These are phyloP conservation scores for Carex cristatella DNA, from an alignment of 176 grass and related monocot genomes.

Conservation along the genomic window DNA sequence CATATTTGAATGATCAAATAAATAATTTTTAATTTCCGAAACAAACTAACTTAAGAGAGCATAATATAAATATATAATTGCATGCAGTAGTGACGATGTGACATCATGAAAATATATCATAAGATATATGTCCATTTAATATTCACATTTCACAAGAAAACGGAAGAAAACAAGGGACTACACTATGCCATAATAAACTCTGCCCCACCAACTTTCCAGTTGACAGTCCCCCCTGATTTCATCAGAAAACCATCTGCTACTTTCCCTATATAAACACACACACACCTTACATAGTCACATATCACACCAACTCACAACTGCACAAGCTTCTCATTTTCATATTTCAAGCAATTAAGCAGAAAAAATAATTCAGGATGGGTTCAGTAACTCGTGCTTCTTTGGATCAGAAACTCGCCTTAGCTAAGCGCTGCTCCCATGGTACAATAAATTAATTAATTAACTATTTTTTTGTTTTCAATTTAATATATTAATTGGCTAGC, in stretches of 20 bases:
- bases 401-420: conserved; percentile 60
- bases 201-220: neutral
- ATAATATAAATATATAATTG: neutral
- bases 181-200: neutral
- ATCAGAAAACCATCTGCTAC: conserved; percentile 15
- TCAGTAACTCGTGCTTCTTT: conserved; percentile 44
- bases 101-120: neutral
- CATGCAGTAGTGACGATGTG: neutral
- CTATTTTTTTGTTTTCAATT: too few relatives aligned
- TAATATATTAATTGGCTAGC: too few relatives aligned
- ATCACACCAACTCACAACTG: neutral
- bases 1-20: too few relatives aligned
- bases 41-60: neutral
- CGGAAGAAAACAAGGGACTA: neutral
- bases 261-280: conserved; percentile 1
- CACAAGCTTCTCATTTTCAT: neutral
- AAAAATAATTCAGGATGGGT: conserved; percentile 20
- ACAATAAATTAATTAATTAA: neutral
- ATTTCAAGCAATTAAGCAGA: neutral
- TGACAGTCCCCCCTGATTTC: neutral
- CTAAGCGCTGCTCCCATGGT: conserved; percentile 66
- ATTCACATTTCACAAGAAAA: neutral
- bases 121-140: neutral
- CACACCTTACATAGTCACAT: neutral
- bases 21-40: too few relatives aligned